phyloP scores from a whole-genome alignment of 371 early-diverging fungal genomes.

The Lichtheimia hyalospora region DNA sequence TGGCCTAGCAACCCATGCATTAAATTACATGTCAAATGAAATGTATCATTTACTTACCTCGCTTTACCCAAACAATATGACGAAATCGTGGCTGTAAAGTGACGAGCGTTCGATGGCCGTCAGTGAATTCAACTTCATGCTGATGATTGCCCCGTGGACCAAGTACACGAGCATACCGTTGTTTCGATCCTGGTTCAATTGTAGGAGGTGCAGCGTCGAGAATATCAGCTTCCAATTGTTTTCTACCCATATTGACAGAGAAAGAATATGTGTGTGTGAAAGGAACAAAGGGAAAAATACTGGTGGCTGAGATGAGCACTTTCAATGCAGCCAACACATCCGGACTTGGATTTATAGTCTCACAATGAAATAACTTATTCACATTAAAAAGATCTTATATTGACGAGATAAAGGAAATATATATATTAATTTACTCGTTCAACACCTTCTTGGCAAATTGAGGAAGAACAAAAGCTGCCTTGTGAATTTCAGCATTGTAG shows the following conservation, averaged over 20 bases:
- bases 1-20: conserved; percentile 36
- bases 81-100: conserved; percentile 78
- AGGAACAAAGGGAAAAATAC: neutral
- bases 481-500: conserved; percentile 93
- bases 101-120: conserved; percentile 59
- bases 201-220: conserved; percentile 26
- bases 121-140: conserved; percentile 67
- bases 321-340: too few relatives aligned
- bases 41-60: conserved; percentile 48
- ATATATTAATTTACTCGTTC: conserved; percentile 9
- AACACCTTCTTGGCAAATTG: conserved; percentile 76
- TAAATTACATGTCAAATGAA: neutral
- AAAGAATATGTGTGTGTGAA: neutral
- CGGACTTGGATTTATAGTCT: too few relatives aligned
- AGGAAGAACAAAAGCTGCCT: conserved; percentile 90
- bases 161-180: conserved; percentile 62
- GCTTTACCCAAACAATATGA: conserved; percentile 83
- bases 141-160: conserved; percentile 75
- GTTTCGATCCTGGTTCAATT: conserved; percentile 28
- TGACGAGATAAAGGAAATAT: neutral
- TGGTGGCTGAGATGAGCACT: conserved; percentile 1
- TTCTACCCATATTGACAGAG: conserved; percentile 33
- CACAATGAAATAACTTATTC: too few relatives aligned
- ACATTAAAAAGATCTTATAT: neutral
- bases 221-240: conserved; percentile 32